Evolutionary conservation across 306 rosid genomes (phyloP).

Genomic region (Clitoria ternatea): DNA sequence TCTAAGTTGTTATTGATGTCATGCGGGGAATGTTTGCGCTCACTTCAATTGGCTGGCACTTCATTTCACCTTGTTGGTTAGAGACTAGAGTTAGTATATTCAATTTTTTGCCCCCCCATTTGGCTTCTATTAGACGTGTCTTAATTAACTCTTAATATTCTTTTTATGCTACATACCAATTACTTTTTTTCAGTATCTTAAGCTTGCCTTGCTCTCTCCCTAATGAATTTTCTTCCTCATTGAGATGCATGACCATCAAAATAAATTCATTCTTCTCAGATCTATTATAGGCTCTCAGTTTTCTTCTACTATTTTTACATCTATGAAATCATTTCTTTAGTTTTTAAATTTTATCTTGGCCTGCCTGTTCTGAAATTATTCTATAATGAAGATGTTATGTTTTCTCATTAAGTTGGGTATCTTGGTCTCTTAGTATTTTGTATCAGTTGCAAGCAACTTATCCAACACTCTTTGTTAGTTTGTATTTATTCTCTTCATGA

Average conservation of each 20-base stretch:
- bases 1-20: slow-evolving; percentile 12
- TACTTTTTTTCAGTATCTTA: background rate
- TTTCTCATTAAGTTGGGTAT: slow-evolving; percentile 14
- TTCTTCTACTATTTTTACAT: background rate
- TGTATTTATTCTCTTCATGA: slow-evolving; percentile 11
- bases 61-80: background rate
- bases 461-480: background rate
- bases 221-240: background rate
- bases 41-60: background rate
- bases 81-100: background rate
- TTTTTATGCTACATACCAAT: background rate
- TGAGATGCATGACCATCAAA: background rate
- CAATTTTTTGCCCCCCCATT: background rate
- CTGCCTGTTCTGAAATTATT: background rate
- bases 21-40: background rate
- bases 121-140: slow-evolving; percentile 1
- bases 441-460: background rate
- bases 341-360: background rate
- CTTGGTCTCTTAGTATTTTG: slow-evolving; percentile 5
- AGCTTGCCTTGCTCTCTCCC: background rate
- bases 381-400: slow-evolving; percentile 2
- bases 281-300: background rate
- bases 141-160: too few species aligned
- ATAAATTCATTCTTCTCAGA: background rate
- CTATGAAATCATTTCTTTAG: background rate